These are phyloP conservation scores for Podila clonocystis DNA, from an alignment of 192 early-diverging fungal genomes.

Conservation along the genomic window DNA sequence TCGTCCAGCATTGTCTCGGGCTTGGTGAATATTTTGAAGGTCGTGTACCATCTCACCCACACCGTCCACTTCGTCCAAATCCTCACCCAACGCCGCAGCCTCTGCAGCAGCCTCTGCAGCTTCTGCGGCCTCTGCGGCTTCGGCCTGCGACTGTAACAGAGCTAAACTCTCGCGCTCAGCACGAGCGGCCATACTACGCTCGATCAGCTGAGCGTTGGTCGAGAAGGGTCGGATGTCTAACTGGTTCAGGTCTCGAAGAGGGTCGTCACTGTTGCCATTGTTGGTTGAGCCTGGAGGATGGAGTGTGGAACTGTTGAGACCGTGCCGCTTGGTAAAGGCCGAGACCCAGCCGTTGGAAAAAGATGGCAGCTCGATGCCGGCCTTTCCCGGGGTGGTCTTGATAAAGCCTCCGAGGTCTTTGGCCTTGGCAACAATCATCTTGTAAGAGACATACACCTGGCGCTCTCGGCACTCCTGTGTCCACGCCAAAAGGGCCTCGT, in stretches of 20 bases:
- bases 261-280: not conserved
- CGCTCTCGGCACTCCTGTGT: constrained; percentile 28
- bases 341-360: constrained; percentile 52
- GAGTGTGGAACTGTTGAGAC: constrained; percentile 13
- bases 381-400: constrained; percentile 14
- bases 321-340: constrained; percentile 42
- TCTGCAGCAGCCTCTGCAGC: not conserved
- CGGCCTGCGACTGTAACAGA: not conserved
- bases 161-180: not conserved
- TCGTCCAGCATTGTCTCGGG: no score
- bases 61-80: not conserved
- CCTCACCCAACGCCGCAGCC: not conserved
- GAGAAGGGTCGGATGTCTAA: constrained; percentile 8
- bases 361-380: not conserved
- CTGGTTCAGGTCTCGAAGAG: not conserved
- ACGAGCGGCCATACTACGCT: not conserved
- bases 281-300: constrained; percentile 18
- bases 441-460: constrained; percentile 29
- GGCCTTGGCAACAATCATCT: constrained; percentile 46
- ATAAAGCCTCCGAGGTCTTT: constrained; percentile 22
- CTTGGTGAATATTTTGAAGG: not conserved
- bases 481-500: constrained; percentile 28
- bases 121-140: not conserved
- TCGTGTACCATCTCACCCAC: not conserved
- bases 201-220: constrained; percentile 21